Conservation (phyloP, 75 land plant genomes). For the Larix kaempferi region DNA sequence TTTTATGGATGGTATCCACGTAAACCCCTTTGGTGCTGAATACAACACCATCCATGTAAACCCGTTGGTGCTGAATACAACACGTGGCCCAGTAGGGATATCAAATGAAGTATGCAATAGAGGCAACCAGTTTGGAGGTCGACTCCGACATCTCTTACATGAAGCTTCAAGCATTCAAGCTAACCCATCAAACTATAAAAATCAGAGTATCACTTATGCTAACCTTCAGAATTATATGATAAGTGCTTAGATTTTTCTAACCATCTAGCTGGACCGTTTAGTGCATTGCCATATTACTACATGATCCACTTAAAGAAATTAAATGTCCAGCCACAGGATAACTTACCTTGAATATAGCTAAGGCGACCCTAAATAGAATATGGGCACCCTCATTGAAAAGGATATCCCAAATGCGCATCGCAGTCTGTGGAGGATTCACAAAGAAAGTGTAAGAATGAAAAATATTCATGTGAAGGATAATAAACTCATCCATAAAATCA, state of each 20-base stretch:
- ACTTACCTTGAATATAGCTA: slow-evolving; percentile 83
- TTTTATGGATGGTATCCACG: too few relatives aligned
- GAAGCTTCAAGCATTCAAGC: too few relatives aligned
- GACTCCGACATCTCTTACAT: too few relatives aligned
- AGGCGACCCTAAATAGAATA: slow-evolving; percentile 76
- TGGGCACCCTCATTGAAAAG: slow-evolving; percentile 92
- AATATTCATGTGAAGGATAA: neutral
- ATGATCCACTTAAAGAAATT: neutral
- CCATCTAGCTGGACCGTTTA: neutral
- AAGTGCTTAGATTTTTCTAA: neutral
- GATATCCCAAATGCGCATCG: slow-evolving; percentile 94
- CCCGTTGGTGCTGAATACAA: too few relatives aligned
- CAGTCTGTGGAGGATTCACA: slow-evolving; percentile 45
- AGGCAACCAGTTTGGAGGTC: too few relatives aligned
- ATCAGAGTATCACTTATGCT: too few relatives aligned
- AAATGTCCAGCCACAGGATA: neutral
- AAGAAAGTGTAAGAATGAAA: neutral
- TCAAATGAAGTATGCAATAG: too few relatives aligned
- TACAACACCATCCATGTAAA: too few relatives aligned
- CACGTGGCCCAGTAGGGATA: too few relatives aligned
- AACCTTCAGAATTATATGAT: neutral
- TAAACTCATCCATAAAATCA: neutral
- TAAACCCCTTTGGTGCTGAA: too few relatives aligned
- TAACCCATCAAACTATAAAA: too few relatives aligned
- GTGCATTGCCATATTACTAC: neutral